Percentiles rank a stretch among this genome's conserved stretches.
phyloP scores from a whole-genome alignment of 192 early-diverging fungal species.

The Helicostylum pulchrum region DNA sequence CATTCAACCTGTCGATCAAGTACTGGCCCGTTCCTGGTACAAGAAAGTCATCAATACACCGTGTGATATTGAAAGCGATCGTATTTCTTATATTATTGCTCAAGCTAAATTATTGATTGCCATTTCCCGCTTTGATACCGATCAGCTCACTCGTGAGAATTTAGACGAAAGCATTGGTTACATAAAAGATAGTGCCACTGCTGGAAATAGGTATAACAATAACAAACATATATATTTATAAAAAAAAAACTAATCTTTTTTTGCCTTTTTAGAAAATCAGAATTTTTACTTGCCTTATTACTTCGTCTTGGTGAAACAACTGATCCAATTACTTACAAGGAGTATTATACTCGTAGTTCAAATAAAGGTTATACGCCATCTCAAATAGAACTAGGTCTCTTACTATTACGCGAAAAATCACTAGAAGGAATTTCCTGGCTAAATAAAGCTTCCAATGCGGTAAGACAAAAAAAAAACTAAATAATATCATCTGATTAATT shows the following conservation, averaged over 20 bases:
- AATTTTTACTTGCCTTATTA: slow-evolving; percentile 11
- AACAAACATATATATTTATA: neutral
- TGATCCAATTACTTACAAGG: slow-evolving; percentile 19
- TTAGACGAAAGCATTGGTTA: slow-evolving; percentile 14
- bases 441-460: slow-evolving; percentile 27
- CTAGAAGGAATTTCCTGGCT: slow-evolving; percentile 31
- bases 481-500: neutral
- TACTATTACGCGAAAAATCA: slow-evolving; percentile 21
- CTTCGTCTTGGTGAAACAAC: slow-evolving; percentile 19
- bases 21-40: slow-evolving; percentile 29
- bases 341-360: slow-evolving; percentile 34
- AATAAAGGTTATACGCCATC: slow-evolving; percentile 32
- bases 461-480: slow-evolving; percentile 22
- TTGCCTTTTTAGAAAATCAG: neutral
- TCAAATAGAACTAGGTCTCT: slow-evolving; percentile 31
- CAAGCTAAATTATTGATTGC: slow-evolving; percentile 30
- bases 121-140: slow-evolving; percentile 20
- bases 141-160: slow-evolving; percentile 14
- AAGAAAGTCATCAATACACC: slow-evolving; percentile 8
- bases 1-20: slow-evolving; percentile 23
- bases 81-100: neutral
- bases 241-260: neutral
- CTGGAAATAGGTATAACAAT: slow-evolving; percentile 30
- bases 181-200: slow-evolving; percentile 31
- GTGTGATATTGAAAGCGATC: neutral